Conservation (phyloP, 139 green algal genomes). For the Chlorella vulgaris region DNA sequence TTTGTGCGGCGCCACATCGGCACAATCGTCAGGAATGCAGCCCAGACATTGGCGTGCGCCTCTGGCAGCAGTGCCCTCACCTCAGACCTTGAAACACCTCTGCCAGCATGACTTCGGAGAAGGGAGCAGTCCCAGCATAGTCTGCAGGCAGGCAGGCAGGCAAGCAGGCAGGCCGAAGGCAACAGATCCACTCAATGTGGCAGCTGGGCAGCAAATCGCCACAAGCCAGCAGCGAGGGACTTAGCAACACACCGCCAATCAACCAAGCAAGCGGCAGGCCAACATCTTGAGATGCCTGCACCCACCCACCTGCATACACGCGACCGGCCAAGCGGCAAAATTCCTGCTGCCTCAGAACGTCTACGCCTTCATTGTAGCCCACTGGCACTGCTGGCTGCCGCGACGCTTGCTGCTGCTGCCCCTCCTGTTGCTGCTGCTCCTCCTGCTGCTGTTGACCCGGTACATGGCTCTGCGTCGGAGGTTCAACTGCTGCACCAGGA, state of each 20-base stretch:
- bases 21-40: background rate
- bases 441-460: background rate
- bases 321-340: conserved; percentile 24
- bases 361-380: background rate
- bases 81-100: conserved; percentile 9
- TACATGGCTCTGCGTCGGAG: background rate
- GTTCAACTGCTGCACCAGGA: background rate
- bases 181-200: background rate
- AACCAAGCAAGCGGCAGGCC: too few relatives aligned
- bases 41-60: background rate
- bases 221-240: too few relatives aligned
- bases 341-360: conserved; percentile 24
- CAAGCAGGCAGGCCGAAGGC: conserved; percentile 1
- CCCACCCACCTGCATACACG: background rate
- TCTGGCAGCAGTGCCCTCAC: background rate
- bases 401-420: background rate
- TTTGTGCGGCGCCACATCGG: background rate
- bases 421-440: background rate
- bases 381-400: background rate
- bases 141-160: conserved; percentile 20
- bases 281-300: too few relatives aligned
- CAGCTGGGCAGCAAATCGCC: background rate
- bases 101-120: background rate
- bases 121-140: conserved; percentile 6
- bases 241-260: too few relatives aligned